Evolutionary conservation across 345 rosid genomes (phyloP).

Genomic region (Dipteronia sinensis): DNA sequence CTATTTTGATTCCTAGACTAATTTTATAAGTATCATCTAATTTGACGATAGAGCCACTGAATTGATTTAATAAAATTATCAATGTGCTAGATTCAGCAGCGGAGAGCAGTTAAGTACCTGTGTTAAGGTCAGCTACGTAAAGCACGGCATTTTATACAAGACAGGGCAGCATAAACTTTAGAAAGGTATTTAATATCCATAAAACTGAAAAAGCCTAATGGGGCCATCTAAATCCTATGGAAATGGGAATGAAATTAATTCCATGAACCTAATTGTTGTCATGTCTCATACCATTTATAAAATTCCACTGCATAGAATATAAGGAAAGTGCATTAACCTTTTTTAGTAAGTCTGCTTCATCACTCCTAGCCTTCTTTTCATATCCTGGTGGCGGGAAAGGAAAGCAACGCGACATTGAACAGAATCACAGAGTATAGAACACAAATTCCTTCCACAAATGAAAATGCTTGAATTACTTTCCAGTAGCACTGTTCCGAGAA

Average conservation of each 20-base stretch:
- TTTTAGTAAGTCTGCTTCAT: slow-evolving; percentile 54
- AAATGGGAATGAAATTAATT: background rate
- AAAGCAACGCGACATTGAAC: slow-evolving; percentile 99
- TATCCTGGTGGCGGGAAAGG: slow-evolving; percentile 99
- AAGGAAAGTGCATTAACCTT: slow-evolving; percentile 57
- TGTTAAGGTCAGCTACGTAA: background rate
- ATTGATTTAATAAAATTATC: background rate
- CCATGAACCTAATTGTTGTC: slow-evolving; percentile 10
- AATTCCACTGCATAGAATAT: slow-evolving; percentile 12
- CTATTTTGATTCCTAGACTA: slow-evolving; percentile 5
- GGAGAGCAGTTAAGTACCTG: background rate
- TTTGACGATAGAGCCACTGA: slow-evolving; percentile 3
- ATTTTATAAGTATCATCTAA: background rate
- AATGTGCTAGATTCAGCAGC: background rate
- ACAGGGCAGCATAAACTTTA: background rate
- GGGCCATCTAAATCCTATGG: background rate
- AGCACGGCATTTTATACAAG: background rate
- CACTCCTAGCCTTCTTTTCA: slow-evolving; percentile 70
- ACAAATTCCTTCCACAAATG: slow-evolving; percentile 28
- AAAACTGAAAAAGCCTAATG: background rate
- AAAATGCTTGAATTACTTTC: slow-evolving; percentile 41
- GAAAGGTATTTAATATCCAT: background rate
- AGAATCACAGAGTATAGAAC: slow-evolving; percentile 27
- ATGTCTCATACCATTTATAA: background rate
- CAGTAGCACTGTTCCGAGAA: slow-evolving; percentile 46